phyloP scores from a whole-genome alignment of 768 basidiomycete species.

The Kwoniella sp. region DNA sequence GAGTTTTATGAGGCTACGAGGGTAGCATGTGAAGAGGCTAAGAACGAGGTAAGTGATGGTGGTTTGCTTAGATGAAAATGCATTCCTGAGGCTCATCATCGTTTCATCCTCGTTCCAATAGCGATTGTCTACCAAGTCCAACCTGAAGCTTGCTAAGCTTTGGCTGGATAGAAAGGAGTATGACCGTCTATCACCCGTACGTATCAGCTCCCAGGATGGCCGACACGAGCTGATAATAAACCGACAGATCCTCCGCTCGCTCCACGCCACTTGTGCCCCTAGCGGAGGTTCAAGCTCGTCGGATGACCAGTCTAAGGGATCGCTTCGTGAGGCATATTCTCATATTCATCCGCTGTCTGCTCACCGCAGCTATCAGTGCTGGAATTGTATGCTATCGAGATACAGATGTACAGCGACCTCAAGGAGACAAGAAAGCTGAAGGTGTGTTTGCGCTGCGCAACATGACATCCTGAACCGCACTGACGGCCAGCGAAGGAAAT shows the following conservation, averaged over 20 bases:
- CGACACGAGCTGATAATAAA: neutral
- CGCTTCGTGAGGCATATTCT: constrained; percentile 56
- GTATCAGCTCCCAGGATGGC: neutral
- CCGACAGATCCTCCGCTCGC: constrained; percentile 41
- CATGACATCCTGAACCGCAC: neutral
- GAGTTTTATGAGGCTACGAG: constrained; percentile 93
- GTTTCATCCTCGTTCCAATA: constrained; percentile 51
- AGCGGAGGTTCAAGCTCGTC: constrained; percentile 39
- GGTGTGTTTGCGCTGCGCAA: constrained; percentile 53
- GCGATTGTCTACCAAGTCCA: constrained; percentile 92
- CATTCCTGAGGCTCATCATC: too few species aligned
- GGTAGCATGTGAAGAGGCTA: constrained; percentile 82
- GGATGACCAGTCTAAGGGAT: constrained; percentile 76
- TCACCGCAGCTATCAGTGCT: too few species aligned
- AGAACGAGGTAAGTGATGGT: constrained; percentile 72
- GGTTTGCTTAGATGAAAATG: too few species aligned
- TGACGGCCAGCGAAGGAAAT: constrained; percentile 65
- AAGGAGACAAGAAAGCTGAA: constrained; percentile 94
- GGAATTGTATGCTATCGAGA: constrained; percentile 96
- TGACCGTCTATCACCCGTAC: constrained; percentile 70
- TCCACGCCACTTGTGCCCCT: constrained; percentile 46
- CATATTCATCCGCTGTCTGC: neutral
- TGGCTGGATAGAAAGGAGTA: constrained; percentile 97
- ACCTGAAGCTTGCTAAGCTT: constrained; percentile 91
- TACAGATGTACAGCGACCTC: constrained; percentile 98